Percentiles rank a stretch among this genome's conserved stretches.
phyloP scores from a whole-genome alignment of 2,329 filamentous ascomycete species.

The Colletotrichum sp. region DNA sequence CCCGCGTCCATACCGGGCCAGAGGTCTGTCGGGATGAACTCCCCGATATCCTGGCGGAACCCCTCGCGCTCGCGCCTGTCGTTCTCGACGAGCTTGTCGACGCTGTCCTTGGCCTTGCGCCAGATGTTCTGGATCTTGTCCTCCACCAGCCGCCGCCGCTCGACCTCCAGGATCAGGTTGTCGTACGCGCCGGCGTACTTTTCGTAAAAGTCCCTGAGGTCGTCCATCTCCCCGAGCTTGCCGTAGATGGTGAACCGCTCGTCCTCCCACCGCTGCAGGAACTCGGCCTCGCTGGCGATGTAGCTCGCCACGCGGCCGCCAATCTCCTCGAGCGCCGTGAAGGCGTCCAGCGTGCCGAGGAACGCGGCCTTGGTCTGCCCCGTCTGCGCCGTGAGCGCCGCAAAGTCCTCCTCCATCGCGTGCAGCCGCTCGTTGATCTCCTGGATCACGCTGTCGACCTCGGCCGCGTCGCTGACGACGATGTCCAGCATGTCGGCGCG shows the following conservation, averaged over 20 bases:
- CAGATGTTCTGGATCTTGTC: slow-evolving; percentile 77
- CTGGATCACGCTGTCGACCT: slow-evolving; percentile 69
- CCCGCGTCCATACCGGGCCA: slow-evolving; percentile 78
- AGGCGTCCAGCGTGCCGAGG: slow-evolving; percentile 64
- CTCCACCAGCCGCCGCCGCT: slow-evolving; percentile 74
- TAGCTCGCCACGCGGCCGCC: slow-evolving; percentile 69
- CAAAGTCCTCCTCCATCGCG: slow-evolving; percentile 77
- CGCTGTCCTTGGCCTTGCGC: slow-evolving; percentile 76
- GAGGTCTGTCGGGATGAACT: slow-evolving; percentile 85
- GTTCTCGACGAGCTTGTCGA: slow-evolving; percentile 75
- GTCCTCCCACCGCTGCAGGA: slow-evolving; percentile 72
- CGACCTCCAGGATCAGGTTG: slow-evolving; percentile 82
- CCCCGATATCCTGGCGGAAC: slow-evolving; percentile 83
- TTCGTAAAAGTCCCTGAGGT: slow-evolving; percentile 83
- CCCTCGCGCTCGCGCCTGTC: slow-evolving; percentile 77
- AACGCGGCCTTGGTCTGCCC: slow-evolving; percentile 61
- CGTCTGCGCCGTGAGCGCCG: slow-evolving; percentile 67
- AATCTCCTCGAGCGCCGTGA: slow-evolving; percentile 71
- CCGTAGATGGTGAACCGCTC: slow-evolving; percentile 73
- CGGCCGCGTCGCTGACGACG: slow-evolving; percentile 72
- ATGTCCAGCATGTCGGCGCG: slow-evolving; percentile 84
- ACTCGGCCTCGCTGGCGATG: slow-evolving; percentile 68
- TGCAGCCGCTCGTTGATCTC: slow-evolving; percentile 77
- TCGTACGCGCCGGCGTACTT: slow-evolving; percentile 87
- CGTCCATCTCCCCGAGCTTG: slow-evolving; percentile 77